Base-by-base conservation (phyloP, 2,329 filamentous ascomycete genomes). In the Fusarium concolor region DNA sequence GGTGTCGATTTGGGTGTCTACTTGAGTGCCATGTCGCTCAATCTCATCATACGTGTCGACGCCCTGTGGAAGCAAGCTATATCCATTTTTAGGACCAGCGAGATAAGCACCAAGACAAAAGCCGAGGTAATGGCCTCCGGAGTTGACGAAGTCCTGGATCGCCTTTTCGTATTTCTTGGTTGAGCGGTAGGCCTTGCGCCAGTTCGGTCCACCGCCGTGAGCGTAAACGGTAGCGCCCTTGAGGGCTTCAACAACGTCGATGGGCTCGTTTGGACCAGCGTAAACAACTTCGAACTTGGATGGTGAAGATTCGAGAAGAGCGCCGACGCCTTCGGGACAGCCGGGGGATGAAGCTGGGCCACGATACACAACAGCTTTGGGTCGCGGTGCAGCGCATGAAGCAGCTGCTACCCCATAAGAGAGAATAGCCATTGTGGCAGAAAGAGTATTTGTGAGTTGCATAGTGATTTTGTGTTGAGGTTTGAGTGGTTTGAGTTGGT, bases 81-180 rank as follows among this genome's bases (percentile, higher is more conserved):
- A 62, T 0, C 59, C 57, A 18, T 62, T 33, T 0, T 20, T 14
- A 0, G 49, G 59, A 0, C 59, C 59, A 8, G 59, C 59, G 3
- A 62, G 57, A 10, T 62, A 62, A 0, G 59, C 57, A 4, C 59
- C 59, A 0, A 62, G 57, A 6, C 59, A 62, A 3, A 62, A 56
- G 0, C 59, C 59, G 2, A 62, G 1, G 0, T 62, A 62, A 9
- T 56, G 59, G 1, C 59, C 59, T 0, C 59, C 57, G 3, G n/a
- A 26, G 0, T 29, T 12, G 2, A 62, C 57, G 3, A 62, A 62
- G 0, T 18, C 53, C 1, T 37, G 59, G 2, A 62, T 62, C 0
- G 49, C 31, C 2, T n/a, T 46, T 38, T 62, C 10, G 5, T 62
- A 62, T 5, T 18, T 62, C n/a, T 43, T 62, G 1, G 59, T 62